Base-by-base conservation (phyloP, 1,284 basidiomycete species). In the Stygiomarasmius scandens region DNA sequence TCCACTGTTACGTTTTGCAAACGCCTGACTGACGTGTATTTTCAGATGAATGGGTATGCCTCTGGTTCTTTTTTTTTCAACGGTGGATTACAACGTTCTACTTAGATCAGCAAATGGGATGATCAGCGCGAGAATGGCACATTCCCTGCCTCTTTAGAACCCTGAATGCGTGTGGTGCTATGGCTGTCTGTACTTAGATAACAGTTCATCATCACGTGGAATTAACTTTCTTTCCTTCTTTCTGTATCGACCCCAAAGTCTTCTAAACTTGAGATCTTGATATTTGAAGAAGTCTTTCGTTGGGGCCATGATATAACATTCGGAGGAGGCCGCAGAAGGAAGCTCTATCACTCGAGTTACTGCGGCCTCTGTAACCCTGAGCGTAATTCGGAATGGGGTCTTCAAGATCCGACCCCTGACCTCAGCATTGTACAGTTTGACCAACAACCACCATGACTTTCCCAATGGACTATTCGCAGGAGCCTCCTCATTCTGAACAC, bases 71-170 rank as follows among this genome's bases (percentile, higher is more conserved):
- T 23, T 41, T 16, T 22, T 32, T 45, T 10, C 25, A 16, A 29
- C 5, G 2, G 16, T n/a, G 32, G 2, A 12, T 23, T 2, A 58
- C 63, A 48, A 66, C 54, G 49, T 25, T 53, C 32, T 25, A 20
- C 14, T 46, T 71, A 95, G 95, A 86, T 90, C 71, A 69, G 77
- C 65, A 92, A 89, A 77, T 98, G 90, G 81, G 93, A 96, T 71
- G 95, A 96, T 61, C 93, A 97, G 77, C 86, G 95, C 71, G 95
- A 97, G 74, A 86, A 75, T 66, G 93, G 93, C 63, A 93, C 90
- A 43, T 98, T 98, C 88, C 93, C 95, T 47, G 90, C 92, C 24
- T 92, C 91, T 20, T 77, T 96, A 67, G 92, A 95, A 70, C 89
- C 88, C 64, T 89, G 48, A 55, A 59, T 12, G 16, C 43, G 43